Base-by-base conservation (phyloP, 306 rosid species). In the Trifolium subterraneum region DNA sequence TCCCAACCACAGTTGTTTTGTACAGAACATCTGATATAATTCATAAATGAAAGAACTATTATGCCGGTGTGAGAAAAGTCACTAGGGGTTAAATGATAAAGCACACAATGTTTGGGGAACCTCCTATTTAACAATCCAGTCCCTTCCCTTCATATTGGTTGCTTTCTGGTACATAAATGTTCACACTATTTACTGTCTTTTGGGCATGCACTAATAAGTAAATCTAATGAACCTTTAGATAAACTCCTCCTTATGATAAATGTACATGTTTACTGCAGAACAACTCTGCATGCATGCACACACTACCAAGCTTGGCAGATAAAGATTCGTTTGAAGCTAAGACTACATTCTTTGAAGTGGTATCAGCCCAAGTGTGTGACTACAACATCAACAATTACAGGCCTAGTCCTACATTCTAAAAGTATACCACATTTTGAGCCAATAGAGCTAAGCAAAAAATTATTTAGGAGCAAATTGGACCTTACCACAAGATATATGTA, bases 401-500 rank as follows among this genome's bases (percentile, higher is more conserved):
- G 7, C 6, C 4, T 6, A 31, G 73, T 50, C 48, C 66, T 61
- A 54, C 41, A 77, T 58, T 39, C 35, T 29, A 54, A 52, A 3
- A 5, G 18, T n/a, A 63, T 22, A 13, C 41, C 7, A 20, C 77
- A 76, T 73, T 39, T 22, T 39, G 48, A 13, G 71, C 10, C 59
- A 70, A 64, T 50, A 22, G 4, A 71, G 52, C 70, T 50, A 33
- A 54, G 47, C 19, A 62, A 51, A 60, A 69, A 64, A 59, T 65
- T 67, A 79, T 23, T 39, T 14, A 62, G 0, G 50, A 84, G 67
- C 44, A 51, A 56, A 64, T 59, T 33, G 75, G 6, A 41, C 12
- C 84, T 87, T 85, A 94, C 97, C 96, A 87, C 86, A 72, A 94
- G 84, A 87, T 88, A 90, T 8, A 86, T 86, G 82, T 85, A 91